Percentiles rank a stretch among this genome's conserved stretches.
These are phyloP conservation scores for Monilinia fructigena DNA, from an alignment of 2,329 filamentous ascomycete genomes.

Conservation along the genomic window DNA sequence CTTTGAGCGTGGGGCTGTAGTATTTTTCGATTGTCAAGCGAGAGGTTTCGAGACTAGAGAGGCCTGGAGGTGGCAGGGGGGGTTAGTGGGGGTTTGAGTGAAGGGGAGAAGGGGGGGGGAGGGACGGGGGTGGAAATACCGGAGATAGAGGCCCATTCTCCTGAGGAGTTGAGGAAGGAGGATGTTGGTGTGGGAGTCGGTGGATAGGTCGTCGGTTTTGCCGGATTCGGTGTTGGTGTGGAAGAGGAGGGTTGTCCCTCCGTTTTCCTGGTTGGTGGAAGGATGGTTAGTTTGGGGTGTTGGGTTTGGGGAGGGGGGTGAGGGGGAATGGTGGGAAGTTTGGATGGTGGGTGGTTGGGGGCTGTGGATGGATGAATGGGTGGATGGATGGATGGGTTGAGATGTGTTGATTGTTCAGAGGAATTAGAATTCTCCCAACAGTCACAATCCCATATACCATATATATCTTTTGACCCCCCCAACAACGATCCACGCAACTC, in stretches of 20 bases:
- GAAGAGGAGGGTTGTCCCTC: constrained; percentile 81
- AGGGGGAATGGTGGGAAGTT: not conserved
- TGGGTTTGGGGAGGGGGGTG: not conserved
- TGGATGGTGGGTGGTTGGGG: no score
- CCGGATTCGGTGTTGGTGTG: constrained; percentile 88
- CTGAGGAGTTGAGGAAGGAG: constrained; percentile 71
- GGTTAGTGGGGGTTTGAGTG: not conserved
- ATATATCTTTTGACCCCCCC: no score
- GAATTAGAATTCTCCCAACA: no score
- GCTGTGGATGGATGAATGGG: no score
- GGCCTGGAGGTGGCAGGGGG: not conserved
- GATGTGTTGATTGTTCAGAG: no score
- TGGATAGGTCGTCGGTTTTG: constrained; percentile 78
- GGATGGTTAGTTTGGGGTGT: not conserved
- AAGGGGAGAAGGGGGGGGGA: no score
- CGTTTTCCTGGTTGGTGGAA: constrained; percentile 58
- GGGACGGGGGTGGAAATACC: constrained; percentile 47
- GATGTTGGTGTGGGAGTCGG: constrained; percentile 74
- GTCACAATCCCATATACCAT: no score
- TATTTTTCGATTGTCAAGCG: constrained; percentile 67
- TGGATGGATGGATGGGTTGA: no score
- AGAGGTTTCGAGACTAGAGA: constrained; percentile 66
- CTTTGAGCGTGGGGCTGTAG: constrained; percentile 72
- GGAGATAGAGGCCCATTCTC: constrained; percentile 86
- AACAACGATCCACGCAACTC: no score